Base-by-base conservation (phyloP, 2,329 filamentous ascomycete genomes). In the Leptodontidium sp. region DNA sequence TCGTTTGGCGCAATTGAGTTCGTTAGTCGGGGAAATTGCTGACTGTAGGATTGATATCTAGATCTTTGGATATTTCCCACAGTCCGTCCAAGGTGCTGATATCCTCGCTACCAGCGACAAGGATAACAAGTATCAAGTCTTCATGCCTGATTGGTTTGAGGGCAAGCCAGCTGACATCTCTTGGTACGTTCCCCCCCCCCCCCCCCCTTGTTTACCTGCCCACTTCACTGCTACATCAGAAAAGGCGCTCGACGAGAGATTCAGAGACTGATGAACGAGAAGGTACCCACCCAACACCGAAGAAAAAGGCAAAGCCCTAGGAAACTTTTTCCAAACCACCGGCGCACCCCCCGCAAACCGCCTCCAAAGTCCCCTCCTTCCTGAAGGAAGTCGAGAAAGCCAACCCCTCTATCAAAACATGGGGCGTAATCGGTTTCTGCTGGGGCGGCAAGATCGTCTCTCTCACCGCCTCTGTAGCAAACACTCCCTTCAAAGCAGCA, bases 131-230 rank as follows among this genome's bases (percentile, higher is more conserved):
- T 96, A 97, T 84, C 90, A 89, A 74, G 92, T 97, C 74, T 94
- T 94, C 81, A 94, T 98, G 72, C 94, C 94, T 35, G 94, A 98
- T 82, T 95, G 93, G 86, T 97, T 97, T 83, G 87, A 92, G 69
- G 94, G 93, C 78, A 73, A 75, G 4, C 73, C 75, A 52, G 78
- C 38, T 62, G 45, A 88, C 84, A 69, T 85, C 87, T 67, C 75
- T 29, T 85, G 85, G 82, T 76, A 67, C 14, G 69, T 52, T n/a
- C n/a, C n/a, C n/a, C n/a, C n/a, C 26, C 50, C 17, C 40, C 49
- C n/a, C 29, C 67, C 29, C 29, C 17, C n/a, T n/a, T 24, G 26
- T 29, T n/a, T 32, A 32, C 3, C 3, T 32, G 6, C 29, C 29
- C 3, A 32, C 29, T 32, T 6, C 29, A 32, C 6, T 32, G 3